Evolutionary conservation across 768 basidiomycete genomes (phyloP).

Genomic region (Lentinula sp.): DNA sequence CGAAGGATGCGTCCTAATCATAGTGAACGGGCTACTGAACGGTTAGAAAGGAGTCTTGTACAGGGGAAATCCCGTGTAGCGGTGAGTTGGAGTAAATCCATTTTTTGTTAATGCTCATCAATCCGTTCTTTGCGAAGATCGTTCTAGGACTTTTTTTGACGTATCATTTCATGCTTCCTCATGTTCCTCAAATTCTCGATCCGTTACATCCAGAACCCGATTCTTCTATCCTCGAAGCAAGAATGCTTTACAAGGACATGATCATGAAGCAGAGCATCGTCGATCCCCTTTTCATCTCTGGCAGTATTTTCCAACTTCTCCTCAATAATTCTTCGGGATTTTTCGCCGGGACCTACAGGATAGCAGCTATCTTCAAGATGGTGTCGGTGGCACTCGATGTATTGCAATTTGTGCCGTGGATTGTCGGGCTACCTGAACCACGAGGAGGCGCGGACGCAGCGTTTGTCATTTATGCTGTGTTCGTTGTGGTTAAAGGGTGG

Average conservation of each 20-base stretch:
- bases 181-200: background rate
- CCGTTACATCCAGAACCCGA: background rate
- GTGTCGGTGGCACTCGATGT: background rate
- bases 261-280: conserved; percentile 15
- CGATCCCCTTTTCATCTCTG: conserved; percentile 23
- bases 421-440: background rate
- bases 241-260: background rate
- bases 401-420: background rate
- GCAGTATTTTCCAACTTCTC: conserved; percentile 21
- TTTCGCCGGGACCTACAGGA: background rate
- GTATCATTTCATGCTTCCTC: background rate
- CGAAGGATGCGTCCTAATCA: background rate
- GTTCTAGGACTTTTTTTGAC: background rate
- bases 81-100: background rate
- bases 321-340: conserved; percentile 10
- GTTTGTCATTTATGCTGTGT: background rate
- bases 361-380: background rate
- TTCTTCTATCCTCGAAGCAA: background rate
- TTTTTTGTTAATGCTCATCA: too few relatives aligned
- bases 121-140: background rate
- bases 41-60: background rate
- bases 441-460: background rate
- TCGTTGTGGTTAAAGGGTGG: background rate
- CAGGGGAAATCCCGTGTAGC: background rate
- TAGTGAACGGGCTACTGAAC: background rate